Evolutionary conservation across 345 rosid genomes (phyloP).

Genomic region (Cardamine occulta): DNA sequence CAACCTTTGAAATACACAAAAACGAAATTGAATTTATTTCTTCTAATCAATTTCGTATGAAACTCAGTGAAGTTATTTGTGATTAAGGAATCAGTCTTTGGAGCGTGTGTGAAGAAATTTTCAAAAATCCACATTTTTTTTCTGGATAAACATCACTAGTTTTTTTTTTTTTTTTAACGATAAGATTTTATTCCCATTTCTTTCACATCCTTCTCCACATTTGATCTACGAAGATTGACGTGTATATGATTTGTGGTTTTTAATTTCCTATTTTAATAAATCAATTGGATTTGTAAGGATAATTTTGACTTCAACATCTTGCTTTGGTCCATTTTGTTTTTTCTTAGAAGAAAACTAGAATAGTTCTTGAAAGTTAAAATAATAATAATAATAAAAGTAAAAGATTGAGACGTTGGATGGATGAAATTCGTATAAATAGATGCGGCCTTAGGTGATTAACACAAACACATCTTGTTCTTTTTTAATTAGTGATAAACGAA

Average conservation of each 20-base stretch:
- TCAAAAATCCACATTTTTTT: not conserved
- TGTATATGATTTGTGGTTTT: not conserved
- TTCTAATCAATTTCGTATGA: not conserved
- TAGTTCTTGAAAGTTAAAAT: not conserved
- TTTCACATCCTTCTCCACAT: too few relatives aligned
- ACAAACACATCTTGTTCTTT: not conserved
- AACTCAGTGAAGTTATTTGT: not conserved
- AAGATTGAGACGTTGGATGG: not conserved
- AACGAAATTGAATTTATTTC: not conserved
- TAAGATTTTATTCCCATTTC: too few relatives aligned
- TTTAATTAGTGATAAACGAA: not conserved
- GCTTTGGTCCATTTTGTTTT: not conserved
- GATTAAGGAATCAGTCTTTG: slow-evolving; percentile 11
- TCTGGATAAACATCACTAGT: too few relatives aligned
- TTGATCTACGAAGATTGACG: not conserved
- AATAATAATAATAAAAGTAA: not conserved
- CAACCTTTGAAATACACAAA: not conserved
- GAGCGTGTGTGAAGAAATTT: not conserved
- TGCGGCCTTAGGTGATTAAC: not conserved
- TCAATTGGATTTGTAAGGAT: not conserved
- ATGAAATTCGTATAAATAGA: slow-evolving; percentile 4
- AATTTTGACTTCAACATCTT: slow-evolving; percentile 1
- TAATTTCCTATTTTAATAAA: not conserved
- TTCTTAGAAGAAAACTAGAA: not conserved
- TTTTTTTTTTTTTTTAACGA: too few relatives aligned